Evolutionary conservation across 2,329 filamentous ascomycete species (phyloP).

Genomic region (Xylariomycetidae sp.): DNA sequence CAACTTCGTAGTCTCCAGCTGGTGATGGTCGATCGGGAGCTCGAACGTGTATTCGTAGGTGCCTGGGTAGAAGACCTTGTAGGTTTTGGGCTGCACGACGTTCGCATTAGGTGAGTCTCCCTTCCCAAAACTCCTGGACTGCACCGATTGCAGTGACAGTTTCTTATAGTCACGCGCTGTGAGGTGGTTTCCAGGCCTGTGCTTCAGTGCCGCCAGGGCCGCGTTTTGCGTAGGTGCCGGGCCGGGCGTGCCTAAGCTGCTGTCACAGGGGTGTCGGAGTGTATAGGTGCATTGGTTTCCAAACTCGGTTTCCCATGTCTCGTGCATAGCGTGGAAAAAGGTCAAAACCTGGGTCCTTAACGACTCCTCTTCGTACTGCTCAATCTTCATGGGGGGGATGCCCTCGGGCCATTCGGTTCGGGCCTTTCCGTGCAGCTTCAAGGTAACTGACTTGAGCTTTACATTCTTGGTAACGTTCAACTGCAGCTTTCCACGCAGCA

Average conservation of each 20-base stretch:
- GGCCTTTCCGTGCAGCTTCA: constrained; percentile 80
- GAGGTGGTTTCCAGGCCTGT: constrained; percentile 25
- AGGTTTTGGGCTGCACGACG: constrained; percentile 58
- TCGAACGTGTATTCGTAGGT: constrained; percentile 69
- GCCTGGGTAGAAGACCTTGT: constrained; percentile 77
- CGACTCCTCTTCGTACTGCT: constrained; percentile 77
- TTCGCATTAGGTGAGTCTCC: constrained; percentile 64
- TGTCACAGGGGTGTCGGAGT: too few relatives aligned
- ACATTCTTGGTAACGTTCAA: constrained; percentile 80
- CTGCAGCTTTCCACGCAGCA: constrained; percentile 78
- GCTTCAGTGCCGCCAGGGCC: constrained; percentile 28
- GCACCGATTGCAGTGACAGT: constrained; percentile 72
- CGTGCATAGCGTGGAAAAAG: constrained; percentile 78
- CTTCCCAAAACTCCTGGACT: constrained; percentile 80
- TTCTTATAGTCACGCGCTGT: constrained; percentile 53
- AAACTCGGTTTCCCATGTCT: constrained; percentile 54
- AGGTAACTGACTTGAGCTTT: constrained; percentile 85
- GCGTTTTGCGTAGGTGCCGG: too few relatives aligned
- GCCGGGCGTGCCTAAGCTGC: too few relatives aligned
- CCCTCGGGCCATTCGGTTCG: constrained; percentile 96
- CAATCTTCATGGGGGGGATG: constrained; percentile 79
- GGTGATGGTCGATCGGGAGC: constrained; percentile 78
- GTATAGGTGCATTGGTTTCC: constrained; percentile 57
- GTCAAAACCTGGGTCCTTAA: constrained; percentile 84
- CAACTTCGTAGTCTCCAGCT: constrained; percentile 83